phyloP scores from a whole-genome alignment of 345 rosid genomes.

The Acer yangbiense region DNA sequence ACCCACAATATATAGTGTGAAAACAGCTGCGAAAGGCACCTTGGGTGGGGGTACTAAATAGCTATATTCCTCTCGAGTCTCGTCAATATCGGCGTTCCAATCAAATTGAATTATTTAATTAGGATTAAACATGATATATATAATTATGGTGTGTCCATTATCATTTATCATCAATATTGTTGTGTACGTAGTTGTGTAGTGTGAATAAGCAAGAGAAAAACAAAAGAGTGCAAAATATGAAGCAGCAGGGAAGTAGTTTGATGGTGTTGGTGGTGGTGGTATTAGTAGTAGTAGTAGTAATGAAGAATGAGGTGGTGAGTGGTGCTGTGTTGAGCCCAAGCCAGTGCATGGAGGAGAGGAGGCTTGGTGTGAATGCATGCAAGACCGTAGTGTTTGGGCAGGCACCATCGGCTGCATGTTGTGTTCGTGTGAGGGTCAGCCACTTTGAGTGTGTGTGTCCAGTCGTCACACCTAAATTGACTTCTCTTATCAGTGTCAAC shows the following conservation, averaged over 20 bases:
- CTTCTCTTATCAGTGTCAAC: conserved; percentile 7
- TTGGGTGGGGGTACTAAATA: no score
- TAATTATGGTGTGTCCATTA: no score
- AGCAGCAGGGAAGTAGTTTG: background rate
- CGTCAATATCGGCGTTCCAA: no score
- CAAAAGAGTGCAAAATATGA: background rate
- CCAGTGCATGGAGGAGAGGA: conserved; percentile 23
- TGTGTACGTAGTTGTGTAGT: background rate
- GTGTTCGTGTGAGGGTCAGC: conserved; percentile 10
- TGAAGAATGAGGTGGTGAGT: conserved; percentile 3
- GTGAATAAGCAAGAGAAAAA: background rate
- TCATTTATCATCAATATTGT: background rate
- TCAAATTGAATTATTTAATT: no score
- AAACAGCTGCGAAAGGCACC: no score
- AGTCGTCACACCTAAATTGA: background rate
- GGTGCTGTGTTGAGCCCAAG: conserved; percentile 16
- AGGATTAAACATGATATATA: no score
- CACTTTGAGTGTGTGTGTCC: conserved; percentile 15
- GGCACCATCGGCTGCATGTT: conserved; percentile 14
- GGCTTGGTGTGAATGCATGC: conserved; percentile 13
- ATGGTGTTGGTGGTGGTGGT: background rate
- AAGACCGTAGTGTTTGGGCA: conserved; percentile 9
- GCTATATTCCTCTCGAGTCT: no score
- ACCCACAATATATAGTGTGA: no score
- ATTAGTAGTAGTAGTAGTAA: background rate